These are phyloP conservation scores for Eutypella sp. DNA, from an alignment of 2,329 filamentous ascomycete genomes.

Conservation along the genomic window DNA sequence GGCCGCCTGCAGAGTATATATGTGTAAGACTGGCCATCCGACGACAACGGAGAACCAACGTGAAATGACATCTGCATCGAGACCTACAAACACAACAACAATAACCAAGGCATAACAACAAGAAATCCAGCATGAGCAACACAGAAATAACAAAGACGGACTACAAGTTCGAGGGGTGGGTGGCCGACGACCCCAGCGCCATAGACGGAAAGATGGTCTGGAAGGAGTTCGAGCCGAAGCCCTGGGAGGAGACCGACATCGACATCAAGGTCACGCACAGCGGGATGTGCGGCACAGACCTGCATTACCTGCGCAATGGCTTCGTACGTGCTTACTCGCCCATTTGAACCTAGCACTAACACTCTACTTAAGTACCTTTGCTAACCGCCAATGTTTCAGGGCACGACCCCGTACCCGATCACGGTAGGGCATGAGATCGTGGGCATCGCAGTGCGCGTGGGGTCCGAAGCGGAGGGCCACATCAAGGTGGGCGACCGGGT, in stretches of 20 bases:
- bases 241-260: conserved; percentile 42
- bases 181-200: neutral
- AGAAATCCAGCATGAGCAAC: neutral
- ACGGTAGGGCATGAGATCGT: conserved; percentile 46
- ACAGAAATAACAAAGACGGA: neutral
- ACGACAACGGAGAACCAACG: too few relatives aligned
- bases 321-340: conserved; percentile 8
- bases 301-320: conserved; percentile 38
- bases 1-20: neutral
- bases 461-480: conserved; percentile 24
- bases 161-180: neutral
- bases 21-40: too few relatives aligned
- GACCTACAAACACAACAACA: too few relatives aligned
- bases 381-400: conserved; percentile 1
- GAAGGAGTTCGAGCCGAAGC: conserved; percentile 36
- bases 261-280: conserved; percentile 45
- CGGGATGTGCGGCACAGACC: conserved; percentile 41
- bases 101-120: neutral
- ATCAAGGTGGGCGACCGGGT: conserved; percentile 49
- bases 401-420: conserved; percentile 20
- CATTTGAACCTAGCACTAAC: neutral
- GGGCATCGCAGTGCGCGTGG: conserved; percentile 37
- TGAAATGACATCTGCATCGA: too few relatives aligned
- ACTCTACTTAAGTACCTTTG: neutral
- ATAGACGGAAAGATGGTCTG: neutral